phyloP scores from a whole-genome alignment of 208 protist genomes.

The Wallacemonas sp. region DNA sequence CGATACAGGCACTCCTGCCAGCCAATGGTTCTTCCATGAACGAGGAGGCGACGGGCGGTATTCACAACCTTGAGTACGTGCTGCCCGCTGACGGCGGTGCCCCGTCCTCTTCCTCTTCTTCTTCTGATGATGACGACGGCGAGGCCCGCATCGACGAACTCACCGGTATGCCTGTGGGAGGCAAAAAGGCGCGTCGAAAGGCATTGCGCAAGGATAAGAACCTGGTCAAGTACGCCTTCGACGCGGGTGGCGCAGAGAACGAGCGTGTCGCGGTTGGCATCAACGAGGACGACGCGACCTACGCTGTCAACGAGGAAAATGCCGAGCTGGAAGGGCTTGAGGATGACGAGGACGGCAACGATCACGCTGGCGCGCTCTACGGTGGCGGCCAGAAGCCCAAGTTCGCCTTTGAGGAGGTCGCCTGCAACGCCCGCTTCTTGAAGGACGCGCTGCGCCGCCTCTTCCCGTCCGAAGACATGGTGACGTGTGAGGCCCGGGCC shows the following conservation, averaged over 20 bases:
- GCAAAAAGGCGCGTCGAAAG: conserved; percentile 13
- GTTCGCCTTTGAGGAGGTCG: conserved; percentile 80
- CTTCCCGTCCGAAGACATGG: conserved; percentile 63
- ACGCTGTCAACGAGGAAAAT: conserved; percentile 28
- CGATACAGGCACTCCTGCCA: not conserved
- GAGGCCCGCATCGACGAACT: conserved; percentile 24
- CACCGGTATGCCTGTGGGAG: conserved; percentile 20
- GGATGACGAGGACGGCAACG: conserved; percentile 27
- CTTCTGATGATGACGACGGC: conserved; percentile 33
- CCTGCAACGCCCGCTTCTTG: conserved; percentile 84
- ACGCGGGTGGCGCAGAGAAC: conserved; percentile 25
- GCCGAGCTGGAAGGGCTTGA: conserved; percentile 10
- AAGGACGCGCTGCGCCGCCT: conserved; percentile 77
- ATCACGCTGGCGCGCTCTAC: not conserved
- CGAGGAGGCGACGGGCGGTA: not conserved
- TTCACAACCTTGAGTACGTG: conserved; percentile 12
- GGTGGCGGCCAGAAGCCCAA: conserved; percentile 13
- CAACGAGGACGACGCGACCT: conserved; percentile 10
- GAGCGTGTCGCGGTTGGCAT: conserved; percentile 22
- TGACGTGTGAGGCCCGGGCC: conserved; percentile 63
- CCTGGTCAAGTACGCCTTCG: conserved; percentile 53
- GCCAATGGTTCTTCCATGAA: too few species aligned
- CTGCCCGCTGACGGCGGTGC: not conserved
- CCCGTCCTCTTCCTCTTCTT: conserved; percentile 14
- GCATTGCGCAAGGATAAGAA: conserved; percentile 30